A percentile compares a stretch with the other conserved stretches of the same genome.
phyloP scores from a whole-genome alignment of 148 eudicot species.

The Linanthus parryae region DNA sequence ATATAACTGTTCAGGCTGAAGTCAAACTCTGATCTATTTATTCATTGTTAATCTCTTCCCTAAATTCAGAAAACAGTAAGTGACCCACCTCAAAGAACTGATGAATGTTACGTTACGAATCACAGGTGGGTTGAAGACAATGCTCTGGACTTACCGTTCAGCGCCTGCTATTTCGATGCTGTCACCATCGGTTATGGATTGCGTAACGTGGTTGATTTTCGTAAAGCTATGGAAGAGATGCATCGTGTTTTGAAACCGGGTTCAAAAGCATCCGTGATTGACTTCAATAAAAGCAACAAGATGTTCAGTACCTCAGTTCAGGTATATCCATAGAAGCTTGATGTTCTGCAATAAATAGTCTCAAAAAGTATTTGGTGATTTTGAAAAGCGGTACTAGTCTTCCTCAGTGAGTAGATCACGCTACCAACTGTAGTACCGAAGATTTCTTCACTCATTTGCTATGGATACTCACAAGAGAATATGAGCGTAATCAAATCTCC shows the following conservation, averaged over 20 bases:
- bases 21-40: too few relatives aligned
- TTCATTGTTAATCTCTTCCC: too few relatives aligned
- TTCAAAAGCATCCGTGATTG: constrained; percentile 66
- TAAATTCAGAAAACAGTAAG: too few relatives aligned
- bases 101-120: constrained; percentile 7
- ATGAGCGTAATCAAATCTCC: too few relatives aligned
- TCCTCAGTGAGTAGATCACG: too few relatives aligned
- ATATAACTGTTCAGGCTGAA: constrained; percentile 22
- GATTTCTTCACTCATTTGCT: neutral
- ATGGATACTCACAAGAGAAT: neutral
- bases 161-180: constrained; percentile 64
- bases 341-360: neutral
- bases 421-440: too few relatives aligned
- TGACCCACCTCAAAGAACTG: too few relatives aligned
- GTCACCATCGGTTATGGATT: constrained; percentile 88
- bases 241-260: constrained; percentile 78
- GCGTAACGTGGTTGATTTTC: constrained; percentile 63
- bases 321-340: constrained; percentile 29
- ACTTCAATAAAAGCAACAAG: constrained; percentile 68
- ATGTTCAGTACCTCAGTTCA: constrained; percentile 37
- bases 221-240: constrained; percentile 62
- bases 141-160: constrained; percentile 76
- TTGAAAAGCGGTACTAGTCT: neutral
- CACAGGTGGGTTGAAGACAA: constrained; percentile 85
- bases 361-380: constrained; percentile 1